Percentiles rank a stretch among this genome's conserved stretches.
These are phyloP conservation scores for Hyphodiscus sp. DNA, from an alignment of 2,329 filamentous ascomycete genomes.

Conservation along the genomic window DNA sequence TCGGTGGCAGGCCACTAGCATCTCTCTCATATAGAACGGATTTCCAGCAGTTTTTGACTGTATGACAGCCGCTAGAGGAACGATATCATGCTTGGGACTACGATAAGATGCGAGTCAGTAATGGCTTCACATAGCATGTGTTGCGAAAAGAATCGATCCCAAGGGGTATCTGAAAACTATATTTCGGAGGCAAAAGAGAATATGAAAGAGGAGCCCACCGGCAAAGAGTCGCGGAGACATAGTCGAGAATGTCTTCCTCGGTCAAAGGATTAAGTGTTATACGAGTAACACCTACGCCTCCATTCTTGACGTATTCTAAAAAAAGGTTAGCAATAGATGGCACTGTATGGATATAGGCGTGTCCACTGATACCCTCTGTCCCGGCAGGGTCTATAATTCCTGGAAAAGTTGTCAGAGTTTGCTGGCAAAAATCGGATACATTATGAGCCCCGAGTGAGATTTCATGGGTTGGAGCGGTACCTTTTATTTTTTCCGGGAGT, in stretches of 20 bases:
- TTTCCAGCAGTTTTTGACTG: conserved; percentile 68
- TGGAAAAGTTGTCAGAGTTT: not conserved
- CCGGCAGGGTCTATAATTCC: conserved; percentile 47
- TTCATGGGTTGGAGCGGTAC: not conserved
- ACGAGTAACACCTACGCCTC: conserved; percentile 55
- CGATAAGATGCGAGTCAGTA: too few species aligned
- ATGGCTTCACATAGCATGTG: too few species aligned
- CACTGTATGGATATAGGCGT: conserved; percentile 13
- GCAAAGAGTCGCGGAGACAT: conserved; percentile 76
- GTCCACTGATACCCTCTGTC: conserved; percentile 41
- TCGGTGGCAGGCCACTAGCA: conserved; percentile 79
- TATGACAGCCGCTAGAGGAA: conserved; percentile 74
- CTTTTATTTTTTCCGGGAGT: conserved; percentile 46
- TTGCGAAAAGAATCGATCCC: too few species aligned
- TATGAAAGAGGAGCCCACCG: conserved; percentile 31
- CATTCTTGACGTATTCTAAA: conserved; percentile 29
- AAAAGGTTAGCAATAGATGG: conserved; percentile 18
- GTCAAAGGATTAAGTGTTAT: conserved; percentile 67
- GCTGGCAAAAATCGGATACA: not conserved
- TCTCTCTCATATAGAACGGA: conserved; percentile 85
- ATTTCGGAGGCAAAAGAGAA: too few species aligned
- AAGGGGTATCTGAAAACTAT: too few species aligned
- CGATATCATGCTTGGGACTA: conserved; percentile 57
- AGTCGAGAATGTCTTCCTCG: conserved; percentile 75
- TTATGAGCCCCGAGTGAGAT: too few species aligned